Evolutionary conservation across 352 stramenopile genomes (phyloP).

Genomic region (Phytophthora pinifolia): DNA sequence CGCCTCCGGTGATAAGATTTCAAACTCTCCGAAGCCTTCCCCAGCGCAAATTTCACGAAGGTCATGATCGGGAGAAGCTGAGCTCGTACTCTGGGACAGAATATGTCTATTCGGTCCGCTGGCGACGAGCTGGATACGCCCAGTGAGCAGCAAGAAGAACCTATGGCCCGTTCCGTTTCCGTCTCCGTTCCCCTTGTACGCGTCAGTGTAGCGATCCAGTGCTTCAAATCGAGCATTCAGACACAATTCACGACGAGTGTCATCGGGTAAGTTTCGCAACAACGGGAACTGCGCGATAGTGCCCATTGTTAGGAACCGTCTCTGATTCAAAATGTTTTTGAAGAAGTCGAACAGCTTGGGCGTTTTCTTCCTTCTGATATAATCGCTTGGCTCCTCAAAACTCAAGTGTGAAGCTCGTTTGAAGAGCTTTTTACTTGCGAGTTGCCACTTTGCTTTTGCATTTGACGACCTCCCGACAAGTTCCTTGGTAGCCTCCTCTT

Average conservation of each 20-base stretch:
- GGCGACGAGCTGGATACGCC: constrained; percentile 42
- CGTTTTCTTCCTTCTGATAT: constrained; percentile 19
- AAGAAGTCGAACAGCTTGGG: constrained; percentile 66
- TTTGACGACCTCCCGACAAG: constrained; percentile 34
- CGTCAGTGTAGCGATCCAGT: constrained; percentile 46
- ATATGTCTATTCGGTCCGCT: constrained; percentile 28
- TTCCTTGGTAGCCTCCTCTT: constrained; percentile 53
- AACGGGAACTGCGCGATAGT: constrained; percentile 52
- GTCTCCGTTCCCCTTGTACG: constrained; percentile 42
- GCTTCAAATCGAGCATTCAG: constrained; percentile 58
- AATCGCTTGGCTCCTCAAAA: constrained; percentile 11
- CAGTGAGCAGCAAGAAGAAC: constrained; percentile 57
- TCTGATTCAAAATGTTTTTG: constrained; percentile 70
- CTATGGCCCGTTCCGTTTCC: constrained; percentile 19
- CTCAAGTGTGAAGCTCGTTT: constrained; percentile 14
- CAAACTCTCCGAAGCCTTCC: constrained; percentile 66
- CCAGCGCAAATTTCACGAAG: constrained; percentile 42
- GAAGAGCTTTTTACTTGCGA: constrained; percentile 39
- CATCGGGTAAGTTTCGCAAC: constrained; percentile 39
- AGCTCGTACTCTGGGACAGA: constrained; percentile 2
- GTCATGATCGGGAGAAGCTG: constrained; percentile 12
- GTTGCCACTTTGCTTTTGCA: constrained; percentile 52
- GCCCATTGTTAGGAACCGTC: constrained; percentile 58
- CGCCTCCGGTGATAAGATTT: constrained; percentile 49
- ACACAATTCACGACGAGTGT: constrained; percentile 43